Conservation (phyloP, 257 asterid genomes). For the Solanum chiquidenum region DNA sequence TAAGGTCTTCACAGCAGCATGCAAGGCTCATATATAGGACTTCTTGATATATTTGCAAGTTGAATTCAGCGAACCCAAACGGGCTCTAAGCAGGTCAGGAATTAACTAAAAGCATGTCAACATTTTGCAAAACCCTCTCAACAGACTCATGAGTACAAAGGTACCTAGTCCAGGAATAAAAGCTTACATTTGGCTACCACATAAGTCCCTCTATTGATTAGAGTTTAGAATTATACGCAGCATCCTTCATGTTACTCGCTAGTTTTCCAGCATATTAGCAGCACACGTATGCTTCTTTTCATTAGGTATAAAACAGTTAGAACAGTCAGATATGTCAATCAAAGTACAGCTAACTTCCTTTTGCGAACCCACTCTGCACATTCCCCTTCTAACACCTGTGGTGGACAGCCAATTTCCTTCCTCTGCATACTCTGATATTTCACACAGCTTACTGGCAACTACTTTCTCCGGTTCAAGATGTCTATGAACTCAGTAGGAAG, state of each 20-base stretch:
- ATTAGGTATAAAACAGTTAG: conserved; percentile 38
- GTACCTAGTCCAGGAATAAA: neutral
- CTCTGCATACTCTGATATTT: conserved; percentile 51
- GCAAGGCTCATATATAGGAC: neutral
- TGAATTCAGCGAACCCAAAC: neutral
- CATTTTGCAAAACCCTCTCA: neutral
- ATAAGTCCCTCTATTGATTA: conserved; percentile 10
- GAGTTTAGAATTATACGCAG: conserved; percentile 19
- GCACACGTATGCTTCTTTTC: conserved; percentile 32
- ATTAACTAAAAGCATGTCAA: neutral
- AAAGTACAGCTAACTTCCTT: conserved; percentile 83
- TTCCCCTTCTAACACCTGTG: conserved; percentile 39
- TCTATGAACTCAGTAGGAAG: conserved; percentile 56
- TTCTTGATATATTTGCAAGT: neutral
- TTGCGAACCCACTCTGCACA: conserved; percentile 38
- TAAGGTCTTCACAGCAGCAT: neutral
- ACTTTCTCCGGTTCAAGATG: conserved; percentile 59
- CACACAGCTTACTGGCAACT: conserved; percentile 51
- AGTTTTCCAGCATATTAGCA: conserved; percentile 22
- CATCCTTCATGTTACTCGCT: conserved; percentile 46
- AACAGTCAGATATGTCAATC: conserved; percentile 48
- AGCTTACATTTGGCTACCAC: conserved; percentile 1
- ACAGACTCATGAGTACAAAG: neutral
- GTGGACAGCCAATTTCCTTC: conserved; percentile 69
- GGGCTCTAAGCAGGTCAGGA: neutral